Base-by-base conservation (phyloP, 164 flowering plant species). In the Brasenia schreberi region DNA sequence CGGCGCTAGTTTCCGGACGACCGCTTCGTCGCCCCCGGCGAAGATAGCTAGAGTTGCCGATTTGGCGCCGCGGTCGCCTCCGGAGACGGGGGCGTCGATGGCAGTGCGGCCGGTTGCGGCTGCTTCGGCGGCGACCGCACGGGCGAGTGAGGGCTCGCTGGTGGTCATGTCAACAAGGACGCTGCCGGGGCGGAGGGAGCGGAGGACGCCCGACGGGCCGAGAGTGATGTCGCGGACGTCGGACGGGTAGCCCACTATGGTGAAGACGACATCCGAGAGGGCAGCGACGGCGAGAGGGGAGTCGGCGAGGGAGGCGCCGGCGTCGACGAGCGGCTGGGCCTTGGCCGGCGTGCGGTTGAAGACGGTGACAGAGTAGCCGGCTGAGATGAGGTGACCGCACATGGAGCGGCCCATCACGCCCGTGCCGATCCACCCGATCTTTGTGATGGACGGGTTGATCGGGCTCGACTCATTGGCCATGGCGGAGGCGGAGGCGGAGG, bases 391-490 rank as follows among this genome's bases (percentile, higher is more conserved):
- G 73, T 88, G 99, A 61, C 77, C 62, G 77, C 96, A 87, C 99
- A 94, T 94, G 72, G 90, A 84, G 6, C 73, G 77, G 65, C 99
- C 97, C 99, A 94, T 94, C 5, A 94, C 88, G 68, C 99, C 97
- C 19, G 99, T 94, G n/a, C 99, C 99, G 74, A 94, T 89, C 99
- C 99, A 94, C n/a, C 99, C 97, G 6, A 94, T 62, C 18, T 84
- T 78, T 42, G 96, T 89, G 71, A 45, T 83, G 59, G 84, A 52
- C 0, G 97, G 97, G 68, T 64, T 66, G 19, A 83, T 68, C 33
- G 82, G 81, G 77, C 44, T 5, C 72, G 66, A 18, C 65, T 66
- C 42, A 61, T 70, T 66, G 62, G 95, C 69, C 87, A 83, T 85
- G 75, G 79, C 3, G 78, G 62, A 9, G n/a, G 23, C 77, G 82